phyloP scores from a whole-genome alignment of 1,284 basidiomycete genomes.

The Pseudozyma flocculosa region DNA sequence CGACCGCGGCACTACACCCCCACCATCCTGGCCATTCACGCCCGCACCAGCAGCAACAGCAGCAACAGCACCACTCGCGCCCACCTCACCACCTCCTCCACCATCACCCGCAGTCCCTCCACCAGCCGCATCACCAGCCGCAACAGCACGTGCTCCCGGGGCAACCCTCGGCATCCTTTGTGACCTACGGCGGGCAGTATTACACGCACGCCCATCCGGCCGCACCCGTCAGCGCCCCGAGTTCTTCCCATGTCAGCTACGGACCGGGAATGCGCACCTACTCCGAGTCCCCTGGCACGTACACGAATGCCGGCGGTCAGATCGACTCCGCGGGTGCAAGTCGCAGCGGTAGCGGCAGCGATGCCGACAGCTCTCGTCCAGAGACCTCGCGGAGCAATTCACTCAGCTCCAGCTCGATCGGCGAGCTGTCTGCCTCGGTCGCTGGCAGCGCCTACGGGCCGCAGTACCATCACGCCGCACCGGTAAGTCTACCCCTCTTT shows the following conservation, averaged over 20 bases:
- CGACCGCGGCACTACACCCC: no score
- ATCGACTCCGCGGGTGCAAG: neutral
- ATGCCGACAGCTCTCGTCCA: neutral
- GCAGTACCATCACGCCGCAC: neutral
- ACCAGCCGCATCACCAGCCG: neutral
- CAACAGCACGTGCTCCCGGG: neutral
- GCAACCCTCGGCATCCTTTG: neutral
- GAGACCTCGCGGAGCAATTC: neutral
- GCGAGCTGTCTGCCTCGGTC: neutral
- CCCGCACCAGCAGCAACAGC: neutral
- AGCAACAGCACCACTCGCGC: neutral
- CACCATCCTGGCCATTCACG: no score
- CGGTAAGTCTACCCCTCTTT: neutral
- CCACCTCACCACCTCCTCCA: neutral
- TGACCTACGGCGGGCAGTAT: neutral
- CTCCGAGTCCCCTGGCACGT: neutral
- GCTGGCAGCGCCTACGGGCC: neutral
- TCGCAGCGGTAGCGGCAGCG: neutral
- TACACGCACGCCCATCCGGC: neutral
- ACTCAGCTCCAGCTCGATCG: neutral
- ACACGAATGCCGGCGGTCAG: neutral
- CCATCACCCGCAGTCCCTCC: neutral
- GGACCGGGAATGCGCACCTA: neutral
- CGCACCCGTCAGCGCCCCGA: neutral
- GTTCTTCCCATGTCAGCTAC: neutral